These are phyloP conservation scores for Lachnellula subtilissima DNA, from an alignment of 2,329 filamentous ascomycete species.

Conservation along the genomic window DNA sequence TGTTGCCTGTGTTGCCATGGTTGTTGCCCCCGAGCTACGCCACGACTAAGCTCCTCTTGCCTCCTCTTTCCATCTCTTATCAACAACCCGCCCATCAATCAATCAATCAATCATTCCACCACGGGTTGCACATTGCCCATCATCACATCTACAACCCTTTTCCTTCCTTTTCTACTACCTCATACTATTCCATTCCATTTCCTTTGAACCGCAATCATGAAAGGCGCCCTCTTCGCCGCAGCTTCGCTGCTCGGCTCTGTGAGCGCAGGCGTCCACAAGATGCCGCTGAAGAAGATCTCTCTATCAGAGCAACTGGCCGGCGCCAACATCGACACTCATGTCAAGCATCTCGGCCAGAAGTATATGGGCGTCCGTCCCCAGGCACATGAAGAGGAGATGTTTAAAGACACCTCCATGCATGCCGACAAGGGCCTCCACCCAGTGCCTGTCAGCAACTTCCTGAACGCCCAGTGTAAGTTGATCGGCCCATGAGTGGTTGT, in stretches of 20 bases:
- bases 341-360: slow-evolving; percentile 85
- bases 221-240: slow-evolving; percentile 74
- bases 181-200: slow-evolving; percentile 15
- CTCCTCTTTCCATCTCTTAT: slow-evolving; percentile 2
- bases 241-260: slow-evolving; percentile 77
- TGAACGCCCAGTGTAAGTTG: slow-evolving; percentile 93
- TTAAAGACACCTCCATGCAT: slow-evolving; percentile 67
- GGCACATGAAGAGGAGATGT: slow-evolving; percentile 68
- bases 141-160: slow-evolving; percentile 5
- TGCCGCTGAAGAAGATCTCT: slow-evolving; percentile 96
- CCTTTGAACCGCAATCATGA: slow-evolving; percentile 57
- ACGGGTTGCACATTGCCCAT: slow-evolving; percentile 14
- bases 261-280: slow-evolving; percentile 84
- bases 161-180: slow-evolving; percentile 4
- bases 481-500: neutral
- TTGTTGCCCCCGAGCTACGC: neutral
- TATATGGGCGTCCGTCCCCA: slow-evolving; percentile 81
- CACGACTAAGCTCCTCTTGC: neutral
- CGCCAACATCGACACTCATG: slow-evolving; percentile 75
- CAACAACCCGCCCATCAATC: slow-evolving; percentile 17
- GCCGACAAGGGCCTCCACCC: slow-evolving; percentile 63
- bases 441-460: slow-evolving; percentile 91
- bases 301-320: slow-evolving; percentile 86
- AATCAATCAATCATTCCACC: neutral
- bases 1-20: neutral